Evolutionary conservation across 2,329 filamentous ascomycete genomes (phyloP).

Genomic region (Pestalotiopsis fici): DNA sequence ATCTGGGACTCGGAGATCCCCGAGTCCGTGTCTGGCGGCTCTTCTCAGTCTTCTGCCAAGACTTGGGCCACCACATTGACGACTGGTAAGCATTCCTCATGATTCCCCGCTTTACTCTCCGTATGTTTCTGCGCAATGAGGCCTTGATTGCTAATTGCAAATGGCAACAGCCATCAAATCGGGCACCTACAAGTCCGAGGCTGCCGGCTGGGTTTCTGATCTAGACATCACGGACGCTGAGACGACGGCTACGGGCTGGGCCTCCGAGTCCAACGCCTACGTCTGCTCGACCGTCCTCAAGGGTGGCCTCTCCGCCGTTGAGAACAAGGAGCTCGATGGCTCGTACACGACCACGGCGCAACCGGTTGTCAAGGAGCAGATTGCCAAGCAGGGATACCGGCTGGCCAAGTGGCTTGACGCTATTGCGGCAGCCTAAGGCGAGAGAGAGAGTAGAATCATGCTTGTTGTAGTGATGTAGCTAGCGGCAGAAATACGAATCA

Average conservation of each 20-base stretch:
- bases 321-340: constrained; percentile 39
- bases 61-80: constrained; percentile 38
- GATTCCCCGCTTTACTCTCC: background rate
- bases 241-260: constrained; percentile 37
- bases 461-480: too few species aligned
- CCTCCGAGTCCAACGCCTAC: constrained; percentile 40
- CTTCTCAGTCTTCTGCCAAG: constrained; percentile 33
- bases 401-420: constrained; percentile 35
- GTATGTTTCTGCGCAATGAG: background rate
- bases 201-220: constrained; percentile 35
- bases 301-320: constrained; percentile 36
- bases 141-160: background rate
- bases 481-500: too few species aligned
- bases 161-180: constrained; percentile 32
- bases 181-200: constrained; percentile 35
- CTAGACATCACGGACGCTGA: constrained; percentile 32
- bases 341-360: constrained; percentile 39
- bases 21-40: constrained; percentile 41
- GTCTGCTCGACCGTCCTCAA: constrained; percentile 45
- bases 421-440: constrained; percentile 25
- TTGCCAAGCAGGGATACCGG: constrained; percentile 44
- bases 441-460: background rate
- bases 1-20: constrained; percentile 64
- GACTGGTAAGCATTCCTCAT: constrained; percentile 22
- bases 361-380: constrained; percentile 41